Base-by-base conservation (phyloP, 169 alveolate genomes). In the Neospora caninum region DNA sequence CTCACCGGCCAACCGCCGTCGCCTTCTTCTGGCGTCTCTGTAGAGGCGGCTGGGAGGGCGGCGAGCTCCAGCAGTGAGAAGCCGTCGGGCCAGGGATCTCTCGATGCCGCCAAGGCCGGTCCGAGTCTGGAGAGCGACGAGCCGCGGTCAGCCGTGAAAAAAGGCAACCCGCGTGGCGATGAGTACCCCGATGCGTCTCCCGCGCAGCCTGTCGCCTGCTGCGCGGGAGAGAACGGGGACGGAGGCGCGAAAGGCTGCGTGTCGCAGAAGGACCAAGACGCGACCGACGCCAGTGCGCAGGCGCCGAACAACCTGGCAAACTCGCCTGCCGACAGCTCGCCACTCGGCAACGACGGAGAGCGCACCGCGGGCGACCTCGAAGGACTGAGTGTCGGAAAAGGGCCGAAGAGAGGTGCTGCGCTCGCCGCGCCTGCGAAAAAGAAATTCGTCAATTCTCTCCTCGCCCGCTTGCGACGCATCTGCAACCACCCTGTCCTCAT, bases 401-500 rank as follows among this genome's bases (percentile, higher is more conserved):
- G 36, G 18, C n/a, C 80, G 80, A n/a, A n/a, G 80, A 25, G 31
- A 25, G 36, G 10, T 1, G 84, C 84, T 22, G 84, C 84, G 18
- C 45, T n/a, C 41, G 80, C 80, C 7, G 80, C 84, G 84, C n/a
- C 84, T 6, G 41, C 84, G 43, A 31, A 49, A 42, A 82, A 38
- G 89, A 82, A 82, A 88, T 96, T 97, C 91, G 97, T 98, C 39
- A 97, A 97, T 80, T 97, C 98, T 31, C 95, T 97, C 20, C 92
- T 98, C 9, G 98, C 96, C 88, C 97, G 98, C 49, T 94, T 98
- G 93, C 92, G 99, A 41, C 95, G 99, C 54, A 98, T 98, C 70
- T 98, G 99, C 95, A 98, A 98, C 92, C 99, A 98, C 91, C 97
- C 99, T 36, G 96, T 98, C 18, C 95, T 98, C 91, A 97, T 97